Conservation (phyloP, 176 grass and related monocot species). For the Elymus sibiricus region DNA sequence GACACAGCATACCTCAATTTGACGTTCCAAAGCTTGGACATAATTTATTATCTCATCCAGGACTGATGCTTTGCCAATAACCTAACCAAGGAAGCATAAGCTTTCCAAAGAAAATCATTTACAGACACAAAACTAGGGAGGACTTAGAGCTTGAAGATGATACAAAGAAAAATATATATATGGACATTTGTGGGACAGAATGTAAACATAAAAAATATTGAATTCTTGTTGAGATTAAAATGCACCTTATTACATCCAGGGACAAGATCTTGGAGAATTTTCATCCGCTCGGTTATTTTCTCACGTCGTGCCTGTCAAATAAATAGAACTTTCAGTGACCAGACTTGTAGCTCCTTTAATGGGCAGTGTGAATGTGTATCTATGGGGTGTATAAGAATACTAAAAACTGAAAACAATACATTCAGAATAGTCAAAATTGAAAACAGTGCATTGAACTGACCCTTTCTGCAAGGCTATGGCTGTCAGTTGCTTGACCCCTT, state of each 20-base stretch:
- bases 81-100: constrained; percentile 44
- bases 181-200: neutral
- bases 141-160: neutral
- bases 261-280: constrained; percentile 92
- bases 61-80: constrained; percentile 94
- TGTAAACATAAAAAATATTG: neutral
- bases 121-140: constrained; percentile 12
- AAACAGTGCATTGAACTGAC: constrained; percentile 40
- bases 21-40: constrained; percentile 85
- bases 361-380: neutral
- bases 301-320: constrained; percentile 82
- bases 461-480: constrained; percentile 96
- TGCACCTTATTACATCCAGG: constrained; percentile 97
- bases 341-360: neutral
- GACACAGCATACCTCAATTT: constrained; percentile 74
- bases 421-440: neutral
- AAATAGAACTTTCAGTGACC: constrained; percentile 13
- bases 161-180: neutral
- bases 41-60: constrained; percentile 99
- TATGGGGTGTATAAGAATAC: neutral
- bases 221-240: constrained; percentile 17
- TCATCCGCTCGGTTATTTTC: constrained; percentile 98
- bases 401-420: constrained; percentile 6
- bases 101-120: constrained; percentile 14
- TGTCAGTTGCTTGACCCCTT: constrained; percentile 97